Conservation (phyloP, 169 alveolate genomes). For the Plasmodium relictum region DNA sequence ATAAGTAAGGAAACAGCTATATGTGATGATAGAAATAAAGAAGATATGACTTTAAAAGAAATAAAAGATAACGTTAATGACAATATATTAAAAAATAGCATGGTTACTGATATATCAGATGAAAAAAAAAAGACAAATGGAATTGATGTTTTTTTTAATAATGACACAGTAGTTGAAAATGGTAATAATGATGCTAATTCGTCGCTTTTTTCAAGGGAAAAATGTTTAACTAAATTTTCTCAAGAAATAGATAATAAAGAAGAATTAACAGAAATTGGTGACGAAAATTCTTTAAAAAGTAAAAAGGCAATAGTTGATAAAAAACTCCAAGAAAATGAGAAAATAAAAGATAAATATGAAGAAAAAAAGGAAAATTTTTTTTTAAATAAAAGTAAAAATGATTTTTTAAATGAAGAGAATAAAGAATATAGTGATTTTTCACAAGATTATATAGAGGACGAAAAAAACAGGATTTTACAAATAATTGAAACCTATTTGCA, state of each 20-base stretch:
- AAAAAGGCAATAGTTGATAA: constrained; percentile 1
- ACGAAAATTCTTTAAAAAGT: background rate
- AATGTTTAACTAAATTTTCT: background rate
- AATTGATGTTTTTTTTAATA: no score
- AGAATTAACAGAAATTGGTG: background rate
- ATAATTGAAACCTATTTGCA: constrained; percentile 30
- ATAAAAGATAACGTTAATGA: background rate
- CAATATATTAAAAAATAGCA: background rate
- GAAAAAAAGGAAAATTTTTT: background rate
- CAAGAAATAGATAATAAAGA: no score
- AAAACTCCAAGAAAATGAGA: no score
- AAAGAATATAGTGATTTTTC: background rate
- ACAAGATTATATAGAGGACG: background rate
- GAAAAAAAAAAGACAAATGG: background rate
- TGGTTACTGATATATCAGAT: background rate
- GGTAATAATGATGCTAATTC: background rate
- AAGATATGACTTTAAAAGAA: background rate
- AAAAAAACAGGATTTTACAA: constrained; percentile 25
- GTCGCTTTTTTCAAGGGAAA: background rate
- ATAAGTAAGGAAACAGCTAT: background rate
- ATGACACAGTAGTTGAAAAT: background rate
- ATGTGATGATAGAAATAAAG: no score
- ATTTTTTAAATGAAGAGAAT: background rate
- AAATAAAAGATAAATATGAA: no score
- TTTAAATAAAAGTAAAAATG: background rate